Base-by-base conservation (phyloP, 495 filamentous ascomycete species). In the Hypoxylon trugodes region DNA sequence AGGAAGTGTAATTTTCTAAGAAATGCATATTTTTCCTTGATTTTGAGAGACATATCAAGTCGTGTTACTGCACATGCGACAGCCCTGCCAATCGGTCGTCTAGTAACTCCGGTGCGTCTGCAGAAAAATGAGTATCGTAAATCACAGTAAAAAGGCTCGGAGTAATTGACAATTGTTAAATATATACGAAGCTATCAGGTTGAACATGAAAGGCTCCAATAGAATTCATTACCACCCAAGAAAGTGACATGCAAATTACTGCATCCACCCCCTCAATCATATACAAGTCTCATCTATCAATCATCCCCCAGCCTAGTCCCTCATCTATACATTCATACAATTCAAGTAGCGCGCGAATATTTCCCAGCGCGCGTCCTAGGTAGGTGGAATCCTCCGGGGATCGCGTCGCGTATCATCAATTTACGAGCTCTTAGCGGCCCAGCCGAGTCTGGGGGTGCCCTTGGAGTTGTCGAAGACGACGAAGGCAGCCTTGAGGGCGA, bases 401-500 rank as follows among this genome's bases (percentile, higher is more conserved):
- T 26, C 16, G 15, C 15, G 16, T 18, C 12, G 13, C 1, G 2
- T 33, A 1, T 3, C 15, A 19, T 18, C 7, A 26, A 40, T 56
- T 41, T 68, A 73, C 22, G 62, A 30, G 30, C 30, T 57, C 70
- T 81, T 79, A 16, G 54, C 57, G 9, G 86, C 86, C 68, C 84
- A 85, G 8, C 86, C 87, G 15, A 89, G 69, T 5, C 75, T 66
- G 2, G 69, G 69, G 24, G 77, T 80, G 2, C 71, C 73, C 24
- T 47, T 19, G 21, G 59, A 47, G 15, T 13, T 33, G 65, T 90
- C 85, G 67, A 90, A 90, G 18, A 93, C 85, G n/a, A 87, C 89
- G 64, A 88, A 91, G 66, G 89, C 86, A 61, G 82, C 83, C 80
- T 92, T 91, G 53, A 93, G 82, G 76, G 89, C 90, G 49, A 91